Evolutionary conservation across 306 rosid genomes (phyloP).

Genomic region (Purshia tridentata): DNA sequence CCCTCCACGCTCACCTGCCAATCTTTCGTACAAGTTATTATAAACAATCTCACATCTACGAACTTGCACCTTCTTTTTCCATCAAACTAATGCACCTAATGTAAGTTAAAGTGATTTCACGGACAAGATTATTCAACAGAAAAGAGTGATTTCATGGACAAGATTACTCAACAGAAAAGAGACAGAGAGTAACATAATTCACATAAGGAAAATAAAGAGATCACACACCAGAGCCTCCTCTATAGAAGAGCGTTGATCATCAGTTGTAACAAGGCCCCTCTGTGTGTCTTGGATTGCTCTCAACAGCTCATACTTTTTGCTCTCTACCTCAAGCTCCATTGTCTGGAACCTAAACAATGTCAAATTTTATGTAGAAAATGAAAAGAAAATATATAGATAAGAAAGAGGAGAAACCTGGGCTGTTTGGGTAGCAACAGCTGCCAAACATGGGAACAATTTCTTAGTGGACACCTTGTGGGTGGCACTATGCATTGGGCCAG

Average conservation of each 20-base stretch:
- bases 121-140: background rate
- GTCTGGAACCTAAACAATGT: constrained; percentile 33
- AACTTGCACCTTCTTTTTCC: background rate
- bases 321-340: constrained; percentile 56
- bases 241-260: constrained; percentile 69
- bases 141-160: background rate
- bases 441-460: constrained; percentile 27
- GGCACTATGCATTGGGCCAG: constrained; percentile 11
- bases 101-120: background rate
- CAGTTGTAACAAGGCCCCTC: constrained; percentile 73
- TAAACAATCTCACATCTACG: constrained; percentile 4
- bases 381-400: background rate
- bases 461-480: constrained; percentile 22
- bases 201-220: constrained; percentile 5
- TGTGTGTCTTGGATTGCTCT: constrained; percentile 70
- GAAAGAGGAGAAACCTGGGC: constrained; percentile 39
- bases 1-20: constrained; percentile 72
- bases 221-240: constrained; percentile 77
- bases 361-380: background rate
- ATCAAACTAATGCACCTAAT: background rate
- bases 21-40: constrained; percentile 5
- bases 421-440: constrained; percentile 30
- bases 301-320: constrained; percentile 53
- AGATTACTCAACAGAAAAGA: background rate
- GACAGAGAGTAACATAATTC: background rate